Base-by-base conservation (phyloP, 129 eudicot genomes). In the Cynara cardunculus region DNA sequence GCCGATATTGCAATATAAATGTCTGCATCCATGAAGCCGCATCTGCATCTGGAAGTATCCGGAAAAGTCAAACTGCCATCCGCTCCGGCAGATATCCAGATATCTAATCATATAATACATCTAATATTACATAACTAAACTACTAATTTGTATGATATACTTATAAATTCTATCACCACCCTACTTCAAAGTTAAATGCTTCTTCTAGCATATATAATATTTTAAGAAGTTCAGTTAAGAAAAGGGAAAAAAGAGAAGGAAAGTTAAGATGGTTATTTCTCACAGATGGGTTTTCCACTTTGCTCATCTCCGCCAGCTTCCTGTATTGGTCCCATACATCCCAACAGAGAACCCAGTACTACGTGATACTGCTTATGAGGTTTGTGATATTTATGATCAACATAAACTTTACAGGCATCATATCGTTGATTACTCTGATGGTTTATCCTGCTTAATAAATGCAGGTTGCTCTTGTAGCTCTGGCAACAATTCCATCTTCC, bases 281-380 rank as follows among this genome's bases (percentile, higher is more conserved):
- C 53, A 66, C 87, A 95, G 99, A 85, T 95, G 99, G 99, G 96
- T 92, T 89, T 90, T 95, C 87, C 99, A 89, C 84, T 95, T 95
- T 78, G 97, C 99, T 81, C 99, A 95, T 84, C 99, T 95, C 64
- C 97, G 99, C 32, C 99, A 95, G 86, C 99, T 95, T 69, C 99
- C 97, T 32, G 99, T 90, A 66, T 80, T 95, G 79, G 97, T 92
- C 68, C 97, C 97, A 18, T 92, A 92, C 78, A 90, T 95, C 81
- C 99, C 99, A 78, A 95, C 95, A 79, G 97, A 92, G 70, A 92
- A 87, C 74, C 99, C 97, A 69, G 91, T 84, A 76, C 91, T 95
- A 76, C 97, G 97, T 56, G 97, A 95, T 85, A 95, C 97, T 84
- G 96, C 94, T 69, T 95, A 95, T 79, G 99, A 95, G 99, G 99